Evolutionary conservation across 306 rosid genomes (phyloP), one percentile per base, ranked within the genome.

Genomic region (Elaeagnus macrophylla): DNA sequence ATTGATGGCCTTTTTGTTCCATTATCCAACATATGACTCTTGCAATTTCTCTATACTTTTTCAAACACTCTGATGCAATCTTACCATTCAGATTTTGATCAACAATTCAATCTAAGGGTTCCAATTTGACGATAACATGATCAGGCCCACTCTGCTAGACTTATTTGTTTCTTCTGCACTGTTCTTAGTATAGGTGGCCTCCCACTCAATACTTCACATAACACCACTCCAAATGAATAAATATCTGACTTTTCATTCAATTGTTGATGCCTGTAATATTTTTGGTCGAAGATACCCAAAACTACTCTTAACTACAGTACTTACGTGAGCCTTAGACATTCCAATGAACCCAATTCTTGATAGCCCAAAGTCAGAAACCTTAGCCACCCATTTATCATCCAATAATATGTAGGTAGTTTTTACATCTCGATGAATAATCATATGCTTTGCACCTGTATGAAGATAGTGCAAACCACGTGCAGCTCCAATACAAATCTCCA

Each of bases 321-420:
- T 74, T 6, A 79, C 68, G 53, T 70, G 77, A 12, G 70, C 41
- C 16, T 71, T 62, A 3, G 48, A 52, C 18, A 12, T 32, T 25
- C 13, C 47, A 4, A 18, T 15, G 0, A 69, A 69, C 8, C 73
- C 76, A 8, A n/a, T 15, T 18, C 46, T 79, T 0, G 83, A 74
- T 32, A 79, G 16, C 1, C 77, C 81, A 8, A 79, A 79, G 16
- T 83, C 83, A 0, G 81, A 64, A 7, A 79, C 77, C 48, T 73
- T 72, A 6, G 88, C 72, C 7, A 44, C 74, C 66, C n/a, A n/a
- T n/a, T n/a, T n/a, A n/a, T n/a, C n/a, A n/a, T n/a, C n/a, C n/a
- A n/a, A n/a, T n/a, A n/a, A n/a, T n/a, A n/a, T n/a, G n/a, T n/a
- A n/a, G n/a, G n/a, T n/a, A n/a, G n/a, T n/a, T n/a, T n/a, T n/a